These are phyloP conservation scores for Tolypocladium ophioglossoides DNA, from an alignment of 2,329 filamentous ascomycete genomes.

Conservation along the genomic window DNA sequence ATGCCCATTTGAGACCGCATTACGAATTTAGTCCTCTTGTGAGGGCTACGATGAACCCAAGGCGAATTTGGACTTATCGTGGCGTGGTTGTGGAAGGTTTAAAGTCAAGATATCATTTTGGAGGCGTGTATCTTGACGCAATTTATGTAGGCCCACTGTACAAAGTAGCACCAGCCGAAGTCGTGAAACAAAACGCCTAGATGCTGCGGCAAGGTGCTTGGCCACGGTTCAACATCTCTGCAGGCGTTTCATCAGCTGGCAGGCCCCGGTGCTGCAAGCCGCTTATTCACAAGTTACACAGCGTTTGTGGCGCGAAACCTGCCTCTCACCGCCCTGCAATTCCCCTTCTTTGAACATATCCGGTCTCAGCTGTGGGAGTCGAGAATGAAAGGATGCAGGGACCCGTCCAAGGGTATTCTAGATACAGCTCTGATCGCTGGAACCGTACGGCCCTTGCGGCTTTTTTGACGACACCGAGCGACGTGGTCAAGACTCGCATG, in stretches of 20 bases:
- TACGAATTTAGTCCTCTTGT: too few relatives aligned
- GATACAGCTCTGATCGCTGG: constrained; percentile 66
- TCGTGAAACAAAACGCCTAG: constrained; percentile 90
- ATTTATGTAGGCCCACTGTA: too few relatives aligned
- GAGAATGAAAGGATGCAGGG: constrained; percentile 15
- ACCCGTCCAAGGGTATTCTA: constrained; percentile 28
- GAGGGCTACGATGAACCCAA: too few relatives aligned
- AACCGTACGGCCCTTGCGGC: constrained; percentile 65
- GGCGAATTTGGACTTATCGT: too few relatives aligned
- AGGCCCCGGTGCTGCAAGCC: constrained; percentile 44
- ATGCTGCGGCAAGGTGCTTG: constrained; percentile 44
- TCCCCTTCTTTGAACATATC: constrained; percentile 72
- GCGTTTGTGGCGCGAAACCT: constrained; percentile 74
- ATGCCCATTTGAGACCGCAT: too few relatives aligned
- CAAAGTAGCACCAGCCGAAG: constrained; percentile 83
- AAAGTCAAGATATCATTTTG: too few relatives aligned
- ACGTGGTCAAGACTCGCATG: constrained; percentile 82
- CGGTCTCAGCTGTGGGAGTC: constrained; percentile 40
- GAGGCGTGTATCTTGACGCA: too few relatives aligned
- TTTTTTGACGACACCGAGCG: constrained; percentile 75
- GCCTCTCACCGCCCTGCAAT: constrained; percentile 80
- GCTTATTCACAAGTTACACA: constrained; percentile 61
- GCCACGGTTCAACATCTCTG: constrained; percentile 28
- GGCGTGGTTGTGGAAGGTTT: too few relatives aligned
- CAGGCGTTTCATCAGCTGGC: constrained; percentile 37